Base-by-base conservation (phyloP, 169 alveolate genomes). In the Plasmodium vinckei region DNA sequence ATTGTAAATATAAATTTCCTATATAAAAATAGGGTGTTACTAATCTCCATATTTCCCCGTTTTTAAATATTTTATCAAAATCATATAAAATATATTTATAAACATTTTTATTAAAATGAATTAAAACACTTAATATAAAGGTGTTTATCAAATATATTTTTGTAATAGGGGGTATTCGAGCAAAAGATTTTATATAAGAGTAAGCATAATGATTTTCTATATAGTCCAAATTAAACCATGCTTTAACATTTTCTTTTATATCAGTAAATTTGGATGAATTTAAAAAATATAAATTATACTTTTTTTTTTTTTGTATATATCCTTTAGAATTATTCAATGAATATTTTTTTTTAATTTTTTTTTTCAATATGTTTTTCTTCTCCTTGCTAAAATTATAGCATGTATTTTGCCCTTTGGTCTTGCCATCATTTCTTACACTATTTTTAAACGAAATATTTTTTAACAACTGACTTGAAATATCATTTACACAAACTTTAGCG, bases 21-120 rank as follows among this genome's bases (percentile, higher is more conserved):
- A 92, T 92, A 67, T 86, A 70, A n/a, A 93, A 87, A 67, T 82
- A 93, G 13, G 96, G 96, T 6, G 96, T 89, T 19, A 92, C 17
- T 57, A 93, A 56, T 19, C 96, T 84, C 96, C 96, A 93, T 17
- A 87, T 19, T 67, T 93, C 92, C n/a, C 94, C 88, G n/a, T 87
- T 59, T 56, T 90, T 61, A 46, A 93, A 73, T 6, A 87, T 53
- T 9, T 75, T 64, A 5, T 89, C 33, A 27, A 87, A 71, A 67
- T 92, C 95, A 61, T 77, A 93, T 68, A 86, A 68, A 51, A 93
- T 64, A 21, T 71, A 70, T 33, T 82, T 82, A 70, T 82, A 82
- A 19, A 82, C 79, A 82, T 67, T 82, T 33, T 82, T 82, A 42
- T 82, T 82, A 21, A 27, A n/a, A 82, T 82, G 90, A 47, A 82